These are phyloP conservation scores for Daldinia loculata DNA, from an alignment of 495 filamentous ascomycete species.

Conservation along the genomic window DNA sequence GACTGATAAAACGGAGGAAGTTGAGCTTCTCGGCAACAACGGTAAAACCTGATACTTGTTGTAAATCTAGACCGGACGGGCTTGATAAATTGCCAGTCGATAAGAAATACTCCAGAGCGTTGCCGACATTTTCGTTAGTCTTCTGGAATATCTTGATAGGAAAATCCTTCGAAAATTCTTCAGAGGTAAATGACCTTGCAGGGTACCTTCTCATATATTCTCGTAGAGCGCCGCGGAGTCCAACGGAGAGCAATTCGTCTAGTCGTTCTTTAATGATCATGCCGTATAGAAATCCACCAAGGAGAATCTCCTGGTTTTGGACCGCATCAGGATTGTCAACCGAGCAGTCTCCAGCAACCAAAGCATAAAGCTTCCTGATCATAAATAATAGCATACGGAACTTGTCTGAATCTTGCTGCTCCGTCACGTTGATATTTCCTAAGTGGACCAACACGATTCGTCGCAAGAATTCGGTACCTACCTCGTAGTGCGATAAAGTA, in stretches of 20 bases:
- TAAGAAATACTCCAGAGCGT: slow-evolving; percentile 89
- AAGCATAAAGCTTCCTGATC: slow-evolving; percentile 91
- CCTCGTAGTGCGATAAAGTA: slow-evolving; percentile 84
- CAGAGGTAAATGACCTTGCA: slow-evolving; percentile 70
- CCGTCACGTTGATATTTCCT: slow-evolving; percentile 80
- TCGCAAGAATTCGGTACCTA: slow-evolving; percentile 86
- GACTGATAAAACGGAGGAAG: slow-evolving; percentile 97
- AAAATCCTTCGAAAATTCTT: slow-evolving; percentile 80
- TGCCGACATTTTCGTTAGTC: slow-evolving; percentile 87
- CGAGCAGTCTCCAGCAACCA: slow-evolving; percentile 90
- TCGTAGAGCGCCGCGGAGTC: slow-evolving; percentile 65
- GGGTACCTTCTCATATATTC: slow-evolving; percentile 77
- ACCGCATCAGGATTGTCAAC: slow-evolving; percentile 96
- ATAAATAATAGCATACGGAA: slow-evolving; percentile 95
- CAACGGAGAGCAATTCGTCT: slow-evolving; percentile 81
- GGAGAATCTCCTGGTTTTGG: slow-evolving; percentile 90
- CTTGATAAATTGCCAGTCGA: slow-evolving; percentile 94
- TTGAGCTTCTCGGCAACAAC: slow-evolving; percentile 99
- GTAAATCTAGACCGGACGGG: slow-evolving; percentile 89
- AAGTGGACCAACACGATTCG: slow-evolving; percentile 91
- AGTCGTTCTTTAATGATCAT: slow-evolving; percentile 94
- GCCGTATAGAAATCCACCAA: slow-evolving; percentile 92
- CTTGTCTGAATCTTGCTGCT: slow-evolving; percentile 85
- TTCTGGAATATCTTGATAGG: slow-evolving; percentile 75
- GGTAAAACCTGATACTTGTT: slow-evolving; percentile 92